Conservation (phyloP, 441 rosid species). For the Erodium trifolium region DNA sequence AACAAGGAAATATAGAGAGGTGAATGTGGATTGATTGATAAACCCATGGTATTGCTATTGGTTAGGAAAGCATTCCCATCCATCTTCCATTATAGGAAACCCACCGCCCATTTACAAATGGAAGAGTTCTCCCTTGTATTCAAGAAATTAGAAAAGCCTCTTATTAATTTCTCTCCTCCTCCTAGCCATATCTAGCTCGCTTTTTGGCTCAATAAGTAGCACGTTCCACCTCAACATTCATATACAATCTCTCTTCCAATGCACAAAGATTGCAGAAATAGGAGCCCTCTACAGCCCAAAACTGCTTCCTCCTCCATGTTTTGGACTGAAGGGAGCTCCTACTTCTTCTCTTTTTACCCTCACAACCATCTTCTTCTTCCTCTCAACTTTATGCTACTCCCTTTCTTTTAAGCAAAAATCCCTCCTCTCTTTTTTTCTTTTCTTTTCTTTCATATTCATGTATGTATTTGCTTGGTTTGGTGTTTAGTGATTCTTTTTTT, state of each 20-base stretch:
- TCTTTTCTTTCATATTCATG: no score
- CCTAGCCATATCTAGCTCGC: background rate
- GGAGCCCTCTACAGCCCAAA: constrained; percentile 22
- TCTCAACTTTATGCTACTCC: no score
- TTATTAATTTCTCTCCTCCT: no score
- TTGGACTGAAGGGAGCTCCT: constrained; percentile 26
- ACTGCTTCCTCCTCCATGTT: constrained; percentile 6
- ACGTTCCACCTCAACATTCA: background rate
- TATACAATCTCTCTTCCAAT: background rate
- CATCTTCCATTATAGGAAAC: background rate
- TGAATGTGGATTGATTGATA: background rate
- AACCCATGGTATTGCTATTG: background rate
- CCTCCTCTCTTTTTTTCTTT: no score
- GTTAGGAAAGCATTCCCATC: background rate
- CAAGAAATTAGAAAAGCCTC: no score
- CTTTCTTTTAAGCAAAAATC: no score
- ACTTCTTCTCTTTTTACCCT: constrained; percentile 16
- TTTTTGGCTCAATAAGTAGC: background rate
- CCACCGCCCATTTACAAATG: no score
- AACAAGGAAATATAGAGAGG: no score
- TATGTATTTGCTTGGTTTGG: no score
- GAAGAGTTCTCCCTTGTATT: no score
- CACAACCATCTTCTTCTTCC: background rate
- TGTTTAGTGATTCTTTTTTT: no score
- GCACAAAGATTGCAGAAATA: constrained; percentile 17